Evolutionary conservation across 306 rosid species (phyloP).

Genomic region (Acacia acuminata): DNA sequence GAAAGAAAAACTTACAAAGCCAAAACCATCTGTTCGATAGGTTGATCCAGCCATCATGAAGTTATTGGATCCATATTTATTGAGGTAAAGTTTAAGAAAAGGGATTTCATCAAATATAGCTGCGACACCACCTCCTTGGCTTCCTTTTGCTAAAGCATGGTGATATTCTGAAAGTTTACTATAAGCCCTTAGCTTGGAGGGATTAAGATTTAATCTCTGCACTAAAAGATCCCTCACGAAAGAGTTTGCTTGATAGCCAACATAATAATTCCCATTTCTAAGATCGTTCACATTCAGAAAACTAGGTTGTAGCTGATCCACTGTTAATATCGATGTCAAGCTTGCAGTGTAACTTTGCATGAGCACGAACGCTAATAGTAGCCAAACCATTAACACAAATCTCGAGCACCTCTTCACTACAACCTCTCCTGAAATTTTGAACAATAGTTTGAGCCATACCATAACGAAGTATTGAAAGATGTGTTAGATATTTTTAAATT

Average conservation of each 20-base stretch:
- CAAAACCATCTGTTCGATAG: constrained; percentile 33
- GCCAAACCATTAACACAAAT: constrained; percentile 46
- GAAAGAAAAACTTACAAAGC: constrained; percentile 33
- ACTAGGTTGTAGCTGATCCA: constrained; percentile 34
- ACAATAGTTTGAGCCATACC: neutral
- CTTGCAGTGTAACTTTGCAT: constrained; percentile 47
- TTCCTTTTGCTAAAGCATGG: constrained; percentile 24
- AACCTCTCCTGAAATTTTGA: constrained; percentile 24
- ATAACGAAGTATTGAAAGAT: neutral
- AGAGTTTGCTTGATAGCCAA: constrained; percentile 37
- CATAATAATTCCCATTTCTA: constrained; percentile 10
- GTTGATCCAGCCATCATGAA: constrained; percentile 34
- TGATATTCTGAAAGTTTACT: constrained; percentile 11
- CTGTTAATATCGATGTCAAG: constrained; percentile 34
- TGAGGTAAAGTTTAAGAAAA: constrained; percentile 21
- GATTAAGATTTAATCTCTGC: constrained; percentile 9
- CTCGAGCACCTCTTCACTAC: constrained; percentile 43
- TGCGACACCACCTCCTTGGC: constrained; percentile 27
- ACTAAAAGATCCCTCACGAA: constrained; percentile 31
- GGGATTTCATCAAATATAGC: constrained; percentile 38
- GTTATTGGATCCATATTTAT: constrained; percentile 16
- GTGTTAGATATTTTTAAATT: too few species aligned
- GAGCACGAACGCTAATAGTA: constrained; percentile 38
- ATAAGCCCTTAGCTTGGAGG: constrained; percentile 24
- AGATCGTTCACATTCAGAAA: constrained; percentile 26